Percentiles rank a stretch among this genome's conserved stretches.
These are phyloP conservation scores for Cynara cardunculus DNA, from an alignment of 129 eudicot genomes.

Conservation along the genomic window DNA sequence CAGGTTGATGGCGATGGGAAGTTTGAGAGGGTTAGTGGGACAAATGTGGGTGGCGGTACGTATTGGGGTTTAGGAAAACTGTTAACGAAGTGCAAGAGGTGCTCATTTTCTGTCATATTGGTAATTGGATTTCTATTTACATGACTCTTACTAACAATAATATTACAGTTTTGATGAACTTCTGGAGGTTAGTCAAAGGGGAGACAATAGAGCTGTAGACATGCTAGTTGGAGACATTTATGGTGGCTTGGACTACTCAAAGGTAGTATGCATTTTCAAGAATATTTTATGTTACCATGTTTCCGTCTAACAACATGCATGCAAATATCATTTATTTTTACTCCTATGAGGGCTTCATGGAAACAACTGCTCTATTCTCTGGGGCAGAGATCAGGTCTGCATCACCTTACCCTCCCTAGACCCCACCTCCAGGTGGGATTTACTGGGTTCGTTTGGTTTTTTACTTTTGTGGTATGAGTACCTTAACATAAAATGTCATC, in stretches of 20 bases:
- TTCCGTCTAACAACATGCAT: neutral
- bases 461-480: neutral
- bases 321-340: neutral
- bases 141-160: neutral
- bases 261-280: constrained; percentile 42
- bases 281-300: neutral
- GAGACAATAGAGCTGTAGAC: constrained; percentile 91
- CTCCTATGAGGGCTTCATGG: neutral
- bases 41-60: constrained; percentile 99
- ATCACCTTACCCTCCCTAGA: neutral
- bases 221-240: constrained; percentile 98
- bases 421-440: neutral
- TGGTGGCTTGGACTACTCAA: constrained; percentile 95
- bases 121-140: neutral
- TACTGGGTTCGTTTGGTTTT: neutral
- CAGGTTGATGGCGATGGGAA: constrained; percentile 98
- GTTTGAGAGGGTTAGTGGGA: constrained; percentile 94
- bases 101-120: constrained; percentile 7
- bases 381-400: neutral
- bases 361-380: neutral
- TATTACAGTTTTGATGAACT: constrained; percentile 32
- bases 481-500: neutral
- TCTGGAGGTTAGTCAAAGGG: constrained; percentile 10
- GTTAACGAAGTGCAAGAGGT: constrained; percentile 94
- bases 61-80: constrained; percentile 96